Percentiles rank a stretch among this genome's conserved stretches.
Evolutionary conservation across 805 yeast genomes (phyloP).

Genomic region (Wickerhamomyces sydowiorum): DNA sequence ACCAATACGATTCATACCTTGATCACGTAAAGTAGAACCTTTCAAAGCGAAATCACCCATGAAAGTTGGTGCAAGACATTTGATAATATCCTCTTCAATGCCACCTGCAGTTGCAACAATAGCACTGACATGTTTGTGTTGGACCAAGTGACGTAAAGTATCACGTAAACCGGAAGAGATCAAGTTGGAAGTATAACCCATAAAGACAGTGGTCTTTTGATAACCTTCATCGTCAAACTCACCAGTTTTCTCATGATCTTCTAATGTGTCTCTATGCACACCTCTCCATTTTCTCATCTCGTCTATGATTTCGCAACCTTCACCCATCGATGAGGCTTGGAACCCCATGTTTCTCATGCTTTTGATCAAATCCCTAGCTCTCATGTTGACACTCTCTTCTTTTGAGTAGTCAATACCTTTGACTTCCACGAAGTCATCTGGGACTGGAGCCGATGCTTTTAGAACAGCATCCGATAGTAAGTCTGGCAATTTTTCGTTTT

Average conservation of each 20-base stretch:
- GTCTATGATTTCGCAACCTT: conserved; percentile 89
- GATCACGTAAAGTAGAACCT: conserved; percentile 80
- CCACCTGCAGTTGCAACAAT: conserved; percentile 98
- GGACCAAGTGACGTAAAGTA: conserved; percentile 81
- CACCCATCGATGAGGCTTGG: conserved; percentile 83
- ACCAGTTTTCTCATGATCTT: conserved; percentile 68
- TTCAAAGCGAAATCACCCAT: conserved; percentile 85
- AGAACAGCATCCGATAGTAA: conserved; percentile 89
- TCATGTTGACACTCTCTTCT: conserved; percentile 67
- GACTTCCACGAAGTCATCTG: conserved; percentile 72
- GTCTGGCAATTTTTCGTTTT: conserved; percentile 48
- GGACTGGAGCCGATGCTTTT: conserved; percentile 79
- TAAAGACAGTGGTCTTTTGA: conserved; percentile 84
- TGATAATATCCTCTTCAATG: conserved; percentile 94
- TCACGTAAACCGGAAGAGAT: conserved; percentile 94
- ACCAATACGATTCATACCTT: conserved; percentile 98
- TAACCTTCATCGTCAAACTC: conserved; percentile 71
- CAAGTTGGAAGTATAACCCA: conserved; percentile 95
- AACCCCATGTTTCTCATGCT: conserved; percentile 96
- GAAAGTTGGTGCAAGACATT: conserved; percentile 93
- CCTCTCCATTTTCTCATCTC: conserved; percentile 96
- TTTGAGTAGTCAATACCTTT: conserved; percentile 86
- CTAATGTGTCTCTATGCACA: conserved; percentile 57
- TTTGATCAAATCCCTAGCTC: conserved; percentile 70
- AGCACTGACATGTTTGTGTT: conserved; percentile 91